phyloP scores from a whole-genome alignment of 768 basidiomycete genomes.

The Boletus rubroflammeus region DNA sequence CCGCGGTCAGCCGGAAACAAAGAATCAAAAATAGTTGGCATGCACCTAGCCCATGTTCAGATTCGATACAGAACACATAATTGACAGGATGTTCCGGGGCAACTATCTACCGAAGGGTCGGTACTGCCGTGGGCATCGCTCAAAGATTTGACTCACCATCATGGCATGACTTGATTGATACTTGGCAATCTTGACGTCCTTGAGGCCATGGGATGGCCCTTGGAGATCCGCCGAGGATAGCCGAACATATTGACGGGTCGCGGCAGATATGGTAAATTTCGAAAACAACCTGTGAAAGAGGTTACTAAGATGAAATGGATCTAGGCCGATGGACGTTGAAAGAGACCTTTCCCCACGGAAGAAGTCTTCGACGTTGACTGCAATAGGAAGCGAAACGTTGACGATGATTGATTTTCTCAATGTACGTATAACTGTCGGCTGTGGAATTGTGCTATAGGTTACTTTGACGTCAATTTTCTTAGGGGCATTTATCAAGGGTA shows the following conservation, averaged over 20 bases:
- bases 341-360: conserved; percentile 78
- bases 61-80: conserved; percentile 79
- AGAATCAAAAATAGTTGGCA: conserved; percentile 4
- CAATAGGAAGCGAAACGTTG: conserved; percentile 72
- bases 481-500: background rate
- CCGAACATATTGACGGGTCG: conserved; percentile 75
- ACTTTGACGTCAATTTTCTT: conserved; percentile 69
- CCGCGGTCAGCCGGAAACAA: conserved; percentile 1
- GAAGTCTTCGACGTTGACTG: conserved; percentile 95
- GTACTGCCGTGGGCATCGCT: background rate
- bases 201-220: conserved; percentile 39
- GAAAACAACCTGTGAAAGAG: conserved; percentile 67
- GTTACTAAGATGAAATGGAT: background rate
- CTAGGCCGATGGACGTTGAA: background rate
- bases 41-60: conserved; percentile 56
- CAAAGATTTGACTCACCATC: conserved; percentile 38
- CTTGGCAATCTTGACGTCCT: conserved; percentile 50
- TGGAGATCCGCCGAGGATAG: conserved; percentile 59
- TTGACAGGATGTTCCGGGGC: conserved; percentile 72
- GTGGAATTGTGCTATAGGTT: conserved; percentile 59
- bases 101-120: conserved; percentile 52
- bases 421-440: conserved; percentile 51
- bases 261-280: conserved; percentile 85
- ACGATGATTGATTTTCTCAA: conserved; percentile 55
- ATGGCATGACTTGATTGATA: conserved; percentile 46